phyloP scores from a whole-genome alignment of 257 asterid genomes.

The Petrea volubilis region DNA sequence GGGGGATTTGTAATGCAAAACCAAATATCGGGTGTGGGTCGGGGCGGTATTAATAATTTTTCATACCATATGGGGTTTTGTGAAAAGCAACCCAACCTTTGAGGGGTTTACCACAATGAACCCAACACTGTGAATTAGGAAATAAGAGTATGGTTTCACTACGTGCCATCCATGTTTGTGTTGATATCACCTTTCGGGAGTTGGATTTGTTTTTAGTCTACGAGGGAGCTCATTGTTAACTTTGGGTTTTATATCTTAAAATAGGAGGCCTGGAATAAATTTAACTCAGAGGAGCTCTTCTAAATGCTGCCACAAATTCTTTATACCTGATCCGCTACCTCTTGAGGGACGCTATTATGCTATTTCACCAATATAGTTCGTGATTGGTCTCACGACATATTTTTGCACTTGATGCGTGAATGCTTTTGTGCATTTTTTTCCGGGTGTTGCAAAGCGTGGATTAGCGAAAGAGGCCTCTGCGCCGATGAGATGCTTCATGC shows the following conservation, averaged over 20 bases:
- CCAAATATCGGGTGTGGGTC: too few relatives aligned
- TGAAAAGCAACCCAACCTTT: too few relatives aligned
- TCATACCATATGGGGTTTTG: too few relatives aligned
- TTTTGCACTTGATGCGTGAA: constrained; percentile 20
- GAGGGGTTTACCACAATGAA: too few relatives aligned
- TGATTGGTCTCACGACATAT: constrained; percentile 22
- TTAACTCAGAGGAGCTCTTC: constrained; percentile 99
- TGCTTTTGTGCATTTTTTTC: constrained; percentile 28
- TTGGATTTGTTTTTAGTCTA: neutral
- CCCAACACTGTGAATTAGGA: constrained; percentile 2
- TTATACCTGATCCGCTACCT: constrained; percentile 29
- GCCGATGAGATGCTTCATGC: constrained; percentile 33
- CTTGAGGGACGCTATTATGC: constrained; percentile 20
- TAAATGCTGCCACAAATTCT: constrained; percentile 38
- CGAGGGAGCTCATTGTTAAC: constrained; percentile 19
- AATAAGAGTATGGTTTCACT: neutral
- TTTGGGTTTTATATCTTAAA: constrained; percentile 23
- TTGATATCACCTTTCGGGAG: neutral
- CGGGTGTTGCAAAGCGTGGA: constrained; percentile 33
- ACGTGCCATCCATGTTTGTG: neutral
- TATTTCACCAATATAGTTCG: constrained; percentile 22
- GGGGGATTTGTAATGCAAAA: too few relatives aligned
- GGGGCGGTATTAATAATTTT: too few relatives aligned
- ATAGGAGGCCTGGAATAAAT: constrained; percentile 99
- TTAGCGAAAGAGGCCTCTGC: constrained; percentile 29